These are phyloP conservation scores for Agaricales sp. DNA, from an alignment of 1,284 basidiomycete species.

Conservation along the genomic window DNA sequence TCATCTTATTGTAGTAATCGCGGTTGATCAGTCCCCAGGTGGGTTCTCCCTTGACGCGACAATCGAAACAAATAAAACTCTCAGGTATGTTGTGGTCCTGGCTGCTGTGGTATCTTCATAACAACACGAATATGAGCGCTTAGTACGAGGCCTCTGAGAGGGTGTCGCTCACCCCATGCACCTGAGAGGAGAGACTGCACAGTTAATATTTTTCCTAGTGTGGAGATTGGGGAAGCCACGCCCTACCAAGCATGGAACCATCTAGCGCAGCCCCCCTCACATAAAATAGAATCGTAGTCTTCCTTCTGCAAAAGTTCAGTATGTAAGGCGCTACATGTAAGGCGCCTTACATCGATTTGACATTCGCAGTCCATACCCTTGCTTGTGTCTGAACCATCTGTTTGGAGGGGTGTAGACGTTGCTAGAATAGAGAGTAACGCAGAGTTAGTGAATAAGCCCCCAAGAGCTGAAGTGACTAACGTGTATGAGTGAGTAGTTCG, in stretches of 20 bases:
- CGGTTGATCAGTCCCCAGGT: slow-evolving; percentile 59
- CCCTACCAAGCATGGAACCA: slow-evolving; percentile 70
- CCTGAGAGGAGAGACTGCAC: slow-evolving; percentile 27
- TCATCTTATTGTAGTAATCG: slow-evolving; percentile 46
- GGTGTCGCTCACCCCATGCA: slow-evolving; percentile 54
- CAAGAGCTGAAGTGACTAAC: not conserved
- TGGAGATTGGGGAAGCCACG: not conserved
- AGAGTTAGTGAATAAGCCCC: not conserved
- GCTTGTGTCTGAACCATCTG: slow-evolving; percentile 11
- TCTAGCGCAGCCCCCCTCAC: slow-evolving; percentile 54
- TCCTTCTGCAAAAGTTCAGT: slow-evolving; percentile 27
- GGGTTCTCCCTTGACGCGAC: slow-evolving; percentile 50
- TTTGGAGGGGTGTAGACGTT: not conserved
- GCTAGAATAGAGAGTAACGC: not conserved
- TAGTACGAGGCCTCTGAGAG: not conserved
- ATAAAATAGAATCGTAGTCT: slow-evolving; percentile 38
- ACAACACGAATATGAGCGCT: slow-evolving; percentile 4
- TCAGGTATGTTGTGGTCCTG: slow-evolving; percentile 45
- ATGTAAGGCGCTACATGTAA: no score
- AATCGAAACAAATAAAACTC: slow-evolving; percentile 59
- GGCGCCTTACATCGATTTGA: slow-evolving; percentile 37
- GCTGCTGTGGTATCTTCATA: slow-evolving; percentile 48
- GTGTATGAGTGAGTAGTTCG: slow-evolving; percentile 5
- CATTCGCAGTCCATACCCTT: slow-evolving; percentile 46
- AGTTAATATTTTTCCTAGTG: slow-evolving; percentile 3